Evolutionary conservation across 2,329 filamentous ascomycete genomes (phyloP), one percentile per base, ranked within the genome.

Genomic region (Fusarium praegraminearum): DNA sequence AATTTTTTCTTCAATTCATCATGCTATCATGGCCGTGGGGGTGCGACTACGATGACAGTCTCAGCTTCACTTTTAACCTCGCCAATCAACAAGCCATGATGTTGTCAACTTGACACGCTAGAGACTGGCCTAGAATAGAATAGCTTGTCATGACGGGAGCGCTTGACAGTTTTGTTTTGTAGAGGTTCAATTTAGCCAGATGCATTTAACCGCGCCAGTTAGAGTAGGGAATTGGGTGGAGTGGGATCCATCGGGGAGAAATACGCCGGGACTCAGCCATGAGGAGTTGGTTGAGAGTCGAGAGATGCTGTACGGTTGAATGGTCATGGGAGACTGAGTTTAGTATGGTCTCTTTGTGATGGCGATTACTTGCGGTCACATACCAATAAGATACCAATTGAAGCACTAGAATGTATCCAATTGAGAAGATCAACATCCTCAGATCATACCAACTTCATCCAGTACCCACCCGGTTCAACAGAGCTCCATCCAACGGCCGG

Each of bases 141-240:
- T 55, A 50, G 35, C 60, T 57, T 69, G 46, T 70, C 67, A 71
- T 70, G 67, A 70, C 52, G 67, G 67, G 67, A 68, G 67, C 67
- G 67, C 67, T 70, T 70, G 38, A 30, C 36, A 10, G 7, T 16
- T 13, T 52, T 28, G 24, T 55, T 32, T 59, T 47, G 26, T 53
- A 20, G 33, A 40, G 5, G 16, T 15, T 30, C 33, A 13, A 30
- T 52, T 52, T 52, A 52, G 49, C 49, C 49, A 40, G 47, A 67
- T 35, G 40, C 16, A 61, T 70, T 71, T 71, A 71, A 28, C 68
- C 68, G 68, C 68, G 20, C 68, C 64, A 71, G 68, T 71, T 22
- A 7, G 24, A 53, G 2, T 3, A 15, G 8, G 28, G 2, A 15
- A 4, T 47, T 7, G 20, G 53, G 65, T 69, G 65, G 65, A 53